Conservation (phyloP, 345 rosid species). For the Melastoma malabathricum region DNA sequence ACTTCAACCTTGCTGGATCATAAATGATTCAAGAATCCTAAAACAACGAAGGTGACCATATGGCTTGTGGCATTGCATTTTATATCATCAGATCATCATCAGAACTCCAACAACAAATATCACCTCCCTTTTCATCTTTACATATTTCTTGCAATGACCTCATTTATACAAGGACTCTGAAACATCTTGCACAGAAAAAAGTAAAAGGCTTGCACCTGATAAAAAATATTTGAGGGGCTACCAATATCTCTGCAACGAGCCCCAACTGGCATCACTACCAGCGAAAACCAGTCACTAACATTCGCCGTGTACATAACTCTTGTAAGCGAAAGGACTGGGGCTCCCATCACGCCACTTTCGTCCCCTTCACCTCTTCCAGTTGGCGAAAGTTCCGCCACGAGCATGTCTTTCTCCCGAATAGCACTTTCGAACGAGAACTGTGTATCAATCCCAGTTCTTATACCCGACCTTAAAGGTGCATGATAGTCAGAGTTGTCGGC, state of each 20-base stretch:
- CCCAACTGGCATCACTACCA: slow-evolving; percentile 57
- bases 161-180: no score
- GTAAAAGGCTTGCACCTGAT: slow-evolving; percentile 30
- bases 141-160: no score
- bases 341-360: slow-evolving; percentile 19
- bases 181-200: no score
- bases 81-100: no score
- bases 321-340: slow-evolving; percentile 42
- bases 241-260: slow-evolving; percentile 64
- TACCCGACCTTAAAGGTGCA: slow-evolving; percentile 42
- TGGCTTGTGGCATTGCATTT: no score
- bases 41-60: no score
- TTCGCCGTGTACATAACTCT: slow-evolving; percentile 56
- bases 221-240: slow-evolving; percentile 17
- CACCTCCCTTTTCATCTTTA: no score
- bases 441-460: slow-evolving; percentile 45
- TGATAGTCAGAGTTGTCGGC: slow-evolving; percentile 26
- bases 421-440: slow-evolving; percentile 57
- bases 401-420: slow-evolving; percentile 39
- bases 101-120: no score
- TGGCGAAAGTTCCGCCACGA: slow-evolving; percentile 50
- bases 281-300: slow-evolving; percentile 56
- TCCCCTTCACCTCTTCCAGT: slow-evolving; percentile 22
- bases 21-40: no score
- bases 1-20: no score